phyloP scores from a whole-genome alignment of 2,329 filamentous ascomycete species.

The Aureobasidium sp. region DNA sequence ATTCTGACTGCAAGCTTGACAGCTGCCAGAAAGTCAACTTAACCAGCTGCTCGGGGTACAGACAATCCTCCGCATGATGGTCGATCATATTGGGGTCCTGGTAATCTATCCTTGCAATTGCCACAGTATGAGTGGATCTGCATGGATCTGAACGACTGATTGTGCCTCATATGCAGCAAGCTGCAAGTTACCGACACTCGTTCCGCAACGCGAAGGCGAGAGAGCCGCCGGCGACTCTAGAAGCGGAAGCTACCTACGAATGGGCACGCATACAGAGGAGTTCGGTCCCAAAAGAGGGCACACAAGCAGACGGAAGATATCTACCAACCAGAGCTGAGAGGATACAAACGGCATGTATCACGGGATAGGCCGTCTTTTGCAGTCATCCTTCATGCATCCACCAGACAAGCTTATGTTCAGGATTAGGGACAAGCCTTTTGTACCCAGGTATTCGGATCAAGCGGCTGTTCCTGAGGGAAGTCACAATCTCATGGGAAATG shows the following conservation, averaged over 20 bases:
- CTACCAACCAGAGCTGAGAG: background rate
- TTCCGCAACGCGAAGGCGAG: background rate
- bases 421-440: conserved; percentile 1
- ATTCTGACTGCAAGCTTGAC: conserved; percentile 7
- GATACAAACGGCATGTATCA: background rate
- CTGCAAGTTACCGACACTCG: no score
- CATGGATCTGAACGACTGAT: background rate
- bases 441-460: background rate
- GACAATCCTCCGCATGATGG: conserved; percentile 3
- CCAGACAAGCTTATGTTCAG: conserved; percentile 7
- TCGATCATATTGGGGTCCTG: background rate
- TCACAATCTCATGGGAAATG: background rate
- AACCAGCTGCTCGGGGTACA: conserved; percentile 2
- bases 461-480: background rate
- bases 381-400: background rate
- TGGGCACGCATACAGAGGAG: background rate
- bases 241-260: background rate
- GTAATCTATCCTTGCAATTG: no score
- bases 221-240: background rate
- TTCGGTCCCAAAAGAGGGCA: background rate
- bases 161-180: background rate
- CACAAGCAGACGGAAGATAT: background rate
- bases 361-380: background rate
- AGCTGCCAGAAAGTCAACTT: conserved; percentile 8
- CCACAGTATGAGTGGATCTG: no score